Conservation (phyloP, 2,329 filamentous ascomycete species). For the Calonectria fujianensis region DNA sequence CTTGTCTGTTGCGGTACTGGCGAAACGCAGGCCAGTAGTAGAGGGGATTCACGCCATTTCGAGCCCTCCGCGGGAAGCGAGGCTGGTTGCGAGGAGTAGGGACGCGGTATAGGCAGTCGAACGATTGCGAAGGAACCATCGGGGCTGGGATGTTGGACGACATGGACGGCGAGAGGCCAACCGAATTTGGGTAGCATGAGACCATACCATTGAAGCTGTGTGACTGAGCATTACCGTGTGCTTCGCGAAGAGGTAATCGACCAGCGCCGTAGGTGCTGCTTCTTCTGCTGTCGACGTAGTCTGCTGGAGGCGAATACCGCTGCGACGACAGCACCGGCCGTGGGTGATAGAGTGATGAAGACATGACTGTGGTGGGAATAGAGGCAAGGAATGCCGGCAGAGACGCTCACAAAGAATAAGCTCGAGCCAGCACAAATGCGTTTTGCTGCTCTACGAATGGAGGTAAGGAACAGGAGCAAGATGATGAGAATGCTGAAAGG, state of each 20-base stretch:
- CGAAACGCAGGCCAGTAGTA: slow-evolving; percentile 78
- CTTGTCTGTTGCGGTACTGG: slow-evolving; percentile 79
- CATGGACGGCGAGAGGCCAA: slow-evolving; percentile 65
- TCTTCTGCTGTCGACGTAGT: slow-evolving; percentile 69
- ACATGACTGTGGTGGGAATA: slow-evolving; percentile 56
- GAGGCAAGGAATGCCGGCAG: slow-evolving; percentile 59
- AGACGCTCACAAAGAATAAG: slow-evolving; percentile 55
- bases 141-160: slow-evolving; percentile 71
- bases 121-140: slow-evolving; percentile 70
- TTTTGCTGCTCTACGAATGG: slow-evolving; percentile 56
- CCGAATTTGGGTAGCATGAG: slow-evolving; percentile 66
- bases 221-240: slow-evolving; percentile 71
- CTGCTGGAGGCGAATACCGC: slow-evolving; percentile 68
- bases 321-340: slow-evolving; percentile 71
- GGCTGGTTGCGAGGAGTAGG: slow-evolving; percentile 62
- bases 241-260: slow-evolving; percentile 71
- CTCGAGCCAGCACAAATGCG: slow-evolving; percentile 55
- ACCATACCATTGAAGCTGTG: slow-evolving; percentile 64
- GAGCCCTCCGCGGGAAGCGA: slow-evolving; percentile 59
- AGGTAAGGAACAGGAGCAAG: slow-evolving; percentile 59
- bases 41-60: slow-evolving; percentile 73
- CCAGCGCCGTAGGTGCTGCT: slow-evolving; percentile 58
- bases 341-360: slow-evolving; percentile 63
- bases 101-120: slow-evolving; percentile 63
- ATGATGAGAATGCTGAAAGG: slow-evolving; percentile 66